These are phyloP conservation scores for Aphanocladium album DNA, from an alignment of 2,329 filamentous ascomycete species.

Conservation along the genomic window DNA sequence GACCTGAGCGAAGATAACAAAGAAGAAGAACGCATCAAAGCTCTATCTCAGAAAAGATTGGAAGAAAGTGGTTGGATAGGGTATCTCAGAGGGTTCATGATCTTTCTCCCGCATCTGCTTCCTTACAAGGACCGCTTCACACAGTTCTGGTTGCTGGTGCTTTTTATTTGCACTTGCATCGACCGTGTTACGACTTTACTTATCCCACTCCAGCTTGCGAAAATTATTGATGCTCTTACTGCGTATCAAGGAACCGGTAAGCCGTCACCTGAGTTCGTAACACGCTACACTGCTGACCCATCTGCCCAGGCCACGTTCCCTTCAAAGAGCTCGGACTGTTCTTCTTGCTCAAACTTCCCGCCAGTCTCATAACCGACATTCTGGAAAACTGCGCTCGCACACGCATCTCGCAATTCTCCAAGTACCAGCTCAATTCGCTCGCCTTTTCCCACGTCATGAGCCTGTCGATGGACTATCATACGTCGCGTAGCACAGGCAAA, in stretches of 20 bases:
- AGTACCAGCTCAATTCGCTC: slow-evolving; percentile 46
- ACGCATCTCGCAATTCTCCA: slow-evolving; percentile 27
- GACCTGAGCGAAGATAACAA: slow-evolving; percentile 17
- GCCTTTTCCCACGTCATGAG: slow-evolving; percentile 61
- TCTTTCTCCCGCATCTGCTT: slow-evolving; percentile 23
- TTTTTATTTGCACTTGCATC: slow-evolving; percentile 16
- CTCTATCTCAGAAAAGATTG: slow-evolving; percentile 20
- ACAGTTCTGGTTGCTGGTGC: slow-evolving; percentile 22
- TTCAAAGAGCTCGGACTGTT: slow-evolving; percentile 13
- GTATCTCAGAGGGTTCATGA: slow-evolving; percentile 20
- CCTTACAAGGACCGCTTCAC: slow-evolving; percentile 22
- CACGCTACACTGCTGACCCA: neutral
- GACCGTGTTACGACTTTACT: slow-evolving; percentile 21
- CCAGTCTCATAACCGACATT: neutral
- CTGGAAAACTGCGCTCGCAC: slow-evolving; percentile 17
- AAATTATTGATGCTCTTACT: slow-evolving; percentile 19
- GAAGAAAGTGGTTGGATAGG: slow-evolving; percentile 22
- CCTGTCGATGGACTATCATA: slow-evolving; percentile 65
- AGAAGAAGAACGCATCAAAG: slow-evolving; percentile 21
- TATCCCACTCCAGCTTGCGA: slow-evolving; percentile 23
- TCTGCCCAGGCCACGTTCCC: neutral
- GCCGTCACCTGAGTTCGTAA: neutral
- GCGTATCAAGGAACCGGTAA: slow-evolving; percentile 13
- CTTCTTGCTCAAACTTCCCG: slow-evolving; percentile 16
- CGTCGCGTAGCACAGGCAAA: slow-evolving; percentile 56